Evolutionary conservation across 1,284 basidiomycete genomes (phyloP).

Genomic region (Ganoderma lucidum): DNA sequence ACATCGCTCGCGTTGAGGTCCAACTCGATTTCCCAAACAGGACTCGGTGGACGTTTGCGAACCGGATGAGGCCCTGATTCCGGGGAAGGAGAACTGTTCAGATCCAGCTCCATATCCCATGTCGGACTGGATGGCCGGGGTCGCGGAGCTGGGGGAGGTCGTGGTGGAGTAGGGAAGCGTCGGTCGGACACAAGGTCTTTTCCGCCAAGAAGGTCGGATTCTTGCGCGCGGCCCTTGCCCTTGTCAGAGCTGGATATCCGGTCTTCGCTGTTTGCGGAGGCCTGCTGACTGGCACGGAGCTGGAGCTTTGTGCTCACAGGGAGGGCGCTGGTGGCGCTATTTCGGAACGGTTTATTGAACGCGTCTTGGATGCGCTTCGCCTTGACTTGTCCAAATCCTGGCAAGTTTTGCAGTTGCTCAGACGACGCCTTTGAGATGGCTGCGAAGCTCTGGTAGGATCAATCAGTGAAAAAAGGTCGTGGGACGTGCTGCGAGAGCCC

Average conservation of each 20-base stretch:
- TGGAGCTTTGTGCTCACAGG: constrained; percentile 36
- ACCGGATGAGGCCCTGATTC: constrained; percentile 26
- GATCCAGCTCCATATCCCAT: constrained; percentile 51
- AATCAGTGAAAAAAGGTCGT: neutral
- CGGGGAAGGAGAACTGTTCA: constrained; percentile 38
- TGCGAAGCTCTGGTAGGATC: constrained; percentile 75
- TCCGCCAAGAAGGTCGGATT: neutral
- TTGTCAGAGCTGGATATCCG: constrained; percentile 24
- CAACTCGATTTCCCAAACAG: constrained; percentile 70
- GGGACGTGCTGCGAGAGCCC: neutral
- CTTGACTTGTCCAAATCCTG: constrained; percentile 96
- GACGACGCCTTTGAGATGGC: constrained; percentile 78
- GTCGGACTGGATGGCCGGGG: constrained; percentile 38
- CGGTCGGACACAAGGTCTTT: neutral
- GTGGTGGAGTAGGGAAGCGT: constrained; percentile 20
- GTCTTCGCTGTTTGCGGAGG: constrained; percentile 1
- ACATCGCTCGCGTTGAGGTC: constrained; percentile 49
- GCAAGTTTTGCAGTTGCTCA: constrained; percentile 83
- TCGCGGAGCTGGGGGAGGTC: constrained; percentile 20
- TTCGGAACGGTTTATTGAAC: constrained; percentile 80
- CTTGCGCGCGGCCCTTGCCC: constrained; percentile 26
- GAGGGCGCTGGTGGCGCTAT: constrained; percentile 63
- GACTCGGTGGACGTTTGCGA: constrained; percentile 37
- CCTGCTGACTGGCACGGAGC: constrained; percentile 20
- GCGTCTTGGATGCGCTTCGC: constrained; percentile 84